Conservation (phyloP, 2,329 filamentous ascomycete species). For the Aspergillus intermedius region DNA sequence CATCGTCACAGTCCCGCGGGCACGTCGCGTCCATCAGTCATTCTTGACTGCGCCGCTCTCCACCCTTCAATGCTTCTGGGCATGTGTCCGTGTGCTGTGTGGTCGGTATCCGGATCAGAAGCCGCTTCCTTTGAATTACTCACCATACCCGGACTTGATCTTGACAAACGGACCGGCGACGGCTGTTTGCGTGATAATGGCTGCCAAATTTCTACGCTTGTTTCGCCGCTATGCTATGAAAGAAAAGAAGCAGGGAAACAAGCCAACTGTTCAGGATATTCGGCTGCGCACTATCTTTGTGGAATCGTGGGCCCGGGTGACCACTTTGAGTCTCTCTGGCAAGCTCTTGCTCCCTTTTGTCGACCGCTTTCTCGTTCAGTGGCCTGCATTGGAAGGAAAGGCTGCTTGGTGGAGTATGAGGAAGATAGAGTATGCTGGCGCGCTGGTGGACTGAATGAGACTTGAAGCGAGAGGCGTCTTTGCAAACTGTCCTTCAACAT, state of each 20-base stretch:
- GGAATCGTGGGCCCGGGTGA: slow-evolving; percentile 86
- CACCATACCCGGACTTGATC: slow-evolving; percentile 63
- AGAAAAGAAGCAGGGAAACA: neutral
- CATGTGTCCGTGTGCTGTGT: slow-evolving; percentile 53
- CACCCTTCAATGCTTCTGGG: slow-evolving; percentile 57
- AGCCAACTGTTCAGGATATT: slow-evolving; percentile 32
- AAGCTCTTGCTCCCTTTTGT: slow-evolving; percentile 65
- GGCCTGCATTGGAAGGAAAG: slow-evolving; percentile 54
- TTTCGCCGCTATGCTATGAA: slow-evolving; percentile 26
- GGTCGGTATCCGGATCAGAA: slow-evolving; percentile 31
- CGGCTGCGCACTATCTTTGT: slow-evolving; percentile 74
- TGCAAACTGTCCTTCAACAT: too few species aligned
- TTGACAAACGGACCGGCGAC: slow-evolving; percentile 86
- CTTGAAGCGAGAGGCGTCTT: too few species aligned
- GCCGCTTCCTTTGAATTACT: slow-evolving; percentile 14
- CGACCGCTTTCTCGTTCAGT: slow-evolving; percentile 78
- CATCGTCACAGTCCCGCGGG: slow-evolving; percentile 64
- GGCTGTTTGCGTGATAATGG: slow-evolving; percentile 66
- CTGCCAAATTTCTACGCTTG: slow-evolving; percentile 51
- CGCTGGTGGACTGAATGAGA: slow-evolving; percentile 28
- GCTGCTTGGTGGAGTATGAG: slow-evolving; percentile 33
- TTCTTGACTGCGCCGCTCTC: slow-evolving; percentile 66
- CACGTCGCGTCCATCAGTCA: slow-evolving; percentile 74
- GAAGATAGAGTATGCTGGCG: slow-evolving; percentile 34
- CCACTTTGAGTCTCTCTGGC: slow-evolving; percentile 75